These are phyloP conservation scores for Alternaria sp. DNA, from an alignment of 2,329 filamentous ascomycete species.

Conservation along the genomic window DNA sequence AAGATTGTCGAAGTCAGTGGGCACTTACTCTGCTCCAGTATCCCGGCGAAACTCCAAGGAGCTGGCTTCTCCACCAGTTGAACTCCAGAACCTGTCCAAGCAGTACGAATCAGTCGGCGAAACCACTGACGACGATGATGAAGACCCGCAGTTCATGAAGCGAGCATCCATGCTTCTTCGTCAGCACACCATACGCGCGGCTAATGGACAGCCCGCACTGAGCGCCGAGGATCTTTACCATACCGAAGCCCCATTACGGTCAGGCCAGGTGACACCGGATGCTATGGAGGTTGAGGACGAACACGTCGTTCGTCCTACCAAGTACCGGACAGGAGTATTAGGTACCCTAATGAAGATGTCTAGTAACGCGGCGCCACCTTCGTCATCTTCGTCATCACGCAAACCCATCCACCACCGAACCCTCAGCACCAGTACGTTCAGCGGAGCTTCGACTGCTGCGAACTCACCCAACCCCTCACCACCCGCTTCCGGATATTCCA, in stretches of 20 bases:
- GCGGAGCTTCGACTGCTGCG: conserved; percentile 41
- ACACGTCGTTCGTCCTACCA: conserved; percentile 70
- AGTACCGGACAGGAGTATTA: conserved; percentile 76
- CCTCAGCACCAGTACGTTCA: conserved; percentile 37
- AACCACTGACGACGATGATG: conserved; percentile 32
- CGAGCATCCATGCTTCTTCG: conserved; percentile 51
- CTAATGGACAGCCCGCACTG: conserved; percentile 14
- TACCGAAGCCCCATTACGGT: conserved; percentile 40
- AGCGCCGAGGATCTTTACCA: conserved; percentile 42
- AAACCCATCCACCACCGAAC: conserved; percentile 29
- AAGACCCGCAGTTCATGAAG: conserved; percentile 43
- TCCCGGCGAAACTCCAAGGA: conserved; percentile 47
- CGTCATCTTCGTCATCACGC: conserved; percentile 5
- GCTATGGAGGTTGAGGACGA: conserved; percentile 62
- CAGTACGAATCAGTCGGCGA: conserved; percentile 27
- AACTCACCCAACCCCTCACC: conserved; percentile 50
- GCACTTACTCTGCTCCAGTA: conserved; percentile 43
- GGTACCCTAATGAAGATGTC: conserved; percentile 69
- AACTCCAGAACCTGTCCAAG: conserved; percentile 22
- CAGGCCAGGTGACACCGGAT: conserved; percentile 57
- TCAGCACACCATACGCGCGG: conserved; percentile 36
- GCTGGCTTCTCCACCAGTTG: conserved; percentile 27
- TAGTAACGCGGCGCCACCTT: conserved; percentile 17
- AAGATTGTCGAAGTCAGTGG: conserved; percentile 43
- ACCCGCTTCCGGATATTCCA: conserved; percentile 51